A percentile compares a stretch with the other conserved stretches of the same genome.
These are phyloP conservation scores for Avena sativa DNA, from an alignment of 176 grass and related monocot genomes.

Conservation along the genomic window DNA sequence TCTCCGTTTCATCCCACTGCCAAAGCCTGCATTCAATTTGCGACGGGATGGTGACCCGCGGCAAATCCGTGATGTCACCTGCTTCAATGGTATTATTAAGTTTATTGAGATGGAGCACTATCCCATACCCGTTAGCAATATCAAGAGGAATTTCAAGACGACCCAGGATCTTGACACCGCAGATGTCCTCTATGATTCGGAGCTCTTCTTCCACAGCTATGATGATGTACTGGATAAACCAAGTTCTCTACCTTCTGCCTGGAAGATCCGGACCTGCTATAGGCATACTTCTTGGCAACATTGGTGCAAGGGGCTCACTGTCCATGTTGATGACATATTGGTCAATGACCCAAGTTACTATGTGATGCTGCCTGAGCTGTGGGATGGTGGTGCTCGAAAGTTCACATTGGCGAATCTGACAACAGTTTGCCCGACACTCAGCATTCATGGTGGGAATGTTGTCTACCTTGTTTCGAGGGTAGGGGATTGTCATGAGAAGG, in stretches of 20 bases:
- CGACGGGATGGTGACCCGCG: neutral
- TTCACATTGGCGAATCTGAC: neutral
- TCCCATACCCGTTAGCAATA: neutral
- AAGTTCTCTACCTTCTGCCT: neutral
- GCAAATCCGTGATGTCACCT: neutral
- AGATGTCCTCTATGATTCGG: neutral
- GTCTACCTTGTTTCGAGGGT: neutral
- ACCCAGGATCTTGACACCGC: neutral
- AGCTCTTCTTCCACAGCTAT: neutral
- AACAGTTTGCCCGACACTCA: neutral
- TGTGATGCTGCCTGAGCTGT: neutral
- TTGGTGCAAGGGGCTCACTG: neutral
- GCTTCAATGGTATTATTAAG: neutral
- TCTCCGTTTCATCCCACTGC: neutral
- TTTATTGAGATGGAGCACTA: neutral
- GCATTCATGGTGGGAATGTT: neutral
- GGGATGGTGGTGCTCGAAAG: neutral
- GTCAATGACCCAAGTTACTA: neutral
- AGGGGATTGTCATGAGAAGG: neutral
- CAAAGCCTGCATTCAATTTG: neutral
- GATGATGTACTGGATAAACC: neutral
- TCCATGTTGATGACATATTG: neutral
- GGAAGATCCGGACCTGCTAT: neutral
- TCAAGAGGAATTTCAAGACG: neutral
- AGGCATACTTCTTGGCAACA: neutral